Base-by-base conservation (phyloP, 2,329 filamentous ascomycete genomes). In the Chaetomiaceae sp. region DNA sequence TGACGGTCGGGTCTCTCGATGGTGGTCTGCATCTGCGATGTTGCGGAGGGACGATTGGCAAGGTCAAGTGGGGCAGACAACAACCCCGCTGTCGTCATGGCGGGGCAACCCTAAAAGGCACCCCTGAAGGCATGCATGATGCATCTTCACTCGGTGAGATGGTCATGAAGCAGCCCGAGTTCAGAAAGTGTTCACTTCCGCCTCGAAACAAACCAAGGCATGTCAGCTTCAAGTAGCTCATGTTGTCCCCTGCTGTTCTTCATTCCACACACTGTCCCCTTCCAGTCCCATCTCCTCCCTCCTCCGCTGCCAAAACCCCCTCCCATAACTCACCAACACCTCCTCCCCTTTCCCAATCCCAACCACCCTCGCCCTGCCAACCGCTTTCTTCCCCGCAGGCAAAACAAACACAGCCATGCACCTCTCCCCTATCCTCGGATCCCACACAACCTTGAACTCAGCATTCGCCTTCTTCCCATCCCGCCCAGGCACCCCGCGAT, bases 261-360 rank as follows among this genome's bases (percentile, higher is more conserved):
- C 33, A 27, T 36, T 39, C 19, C 36, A n/a, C 8, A 15, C 9
- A 17, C n/a, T 29, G 8, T 38, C 47, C 17, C 2, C 36, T 20
- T 11, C 38, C 42, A 2, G 33, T 9, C 60, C 62, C 22, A 67
- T 69, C 60, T 61, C 62, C 29, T 68, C 70, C 61, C 68, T 75
- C 66, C 71, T 75, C 64, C 72, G 74, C 19, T 72, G 71, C 82
- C 83, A 87, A 59, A 87, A 86, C 0, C 84, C 84, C 65, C 83
- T 86, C 6, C 83, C 84, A 62, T 87, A 86, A 59, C 80, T 85
- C 12, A 87, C 80, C 47, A 85, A 64, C 49, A 87, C 80, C 72
- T 87, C 84, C 56, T 83, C 76, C 1, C 83, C 82, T 68, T 79
- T 83, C 45, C 64, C 74, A 25, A 85, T 76, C 69, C 51, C 59